These are phyloP conservation scores for Leccinum obscurum DNA, from an alignment of 768 basidiomycete genomes.

Conservation along the genomic window DNA sequence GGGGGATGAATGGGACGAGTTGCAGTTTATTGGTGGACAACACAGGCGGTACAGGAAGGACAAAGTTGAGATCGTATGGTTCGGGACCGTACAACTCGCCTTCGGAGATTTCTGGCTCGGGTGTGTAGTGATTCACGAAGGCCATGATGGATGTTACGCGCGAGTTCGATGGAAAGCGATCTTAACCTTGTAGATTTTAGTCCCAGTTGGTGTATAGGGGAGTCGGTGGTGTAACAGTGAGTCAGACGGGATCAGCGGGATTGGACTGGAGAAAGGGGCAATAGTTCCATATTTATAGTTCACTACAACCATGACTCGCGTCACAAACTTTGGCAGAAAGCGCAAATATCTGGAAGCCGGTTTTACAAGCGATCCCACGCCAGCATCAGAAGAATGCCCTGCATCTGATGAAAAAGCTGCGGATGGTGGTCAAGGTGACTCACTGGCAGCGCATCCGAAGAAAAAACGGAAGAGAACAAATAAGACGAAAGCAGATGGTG, in stretches of 20 bases:
- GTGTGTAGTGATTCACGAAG: slow-evolving; percentile 22
- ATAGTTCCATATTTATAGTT: neutral
- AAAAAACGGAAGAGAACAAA: slow-evolving; percentile 62
- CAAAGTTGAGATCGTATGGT: slow-evolving; percentile 29
- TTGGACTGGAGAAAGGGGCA: slow-evolving; percentile 1
- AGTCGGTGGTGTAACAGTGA: no score
- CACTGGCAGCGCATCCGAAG: slow-evolving; percentile 36
- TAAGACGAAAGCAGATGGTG: slow-evolving; percentile 35
- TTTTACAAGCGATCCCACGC: slow-evolving; percentile 31
- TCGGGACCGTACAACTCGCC: slow-evolving; percentile 24
- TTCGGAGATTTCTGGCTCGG: slow-evolving; percentile 13
- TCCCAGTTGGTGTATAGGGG: no score
- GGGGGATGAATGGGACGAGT: slow-evolving; percentile 26
- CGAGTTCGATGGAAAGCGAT: no score
- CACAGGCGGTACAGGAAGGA: slow-evolving; percentile 11
- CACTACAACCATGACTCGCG: slow-evolving; percentile 57
- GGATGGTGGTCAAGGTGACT: slow-evolving; percentile 10
- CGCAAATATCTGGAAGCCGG: slow-evolving; percentile 69
- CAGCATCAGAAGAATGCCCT: slow-evolving; percentile 2
- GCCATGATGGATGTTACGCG: slow-evolving; percentile 10
- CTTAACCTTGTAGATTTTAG: no score
- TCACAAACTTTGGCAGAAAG: slow-evolving; percentile 75
- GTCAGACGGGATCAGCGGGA: neutral
- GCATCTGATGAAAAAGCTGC: slow-evolving; percentile 1
- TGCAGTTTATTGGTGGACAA: slow-evolving; percentile 19